Evolutionary conservation across 805 yeast species (phyloP).

Genomic region (Yarrowia sp.): DNA sequence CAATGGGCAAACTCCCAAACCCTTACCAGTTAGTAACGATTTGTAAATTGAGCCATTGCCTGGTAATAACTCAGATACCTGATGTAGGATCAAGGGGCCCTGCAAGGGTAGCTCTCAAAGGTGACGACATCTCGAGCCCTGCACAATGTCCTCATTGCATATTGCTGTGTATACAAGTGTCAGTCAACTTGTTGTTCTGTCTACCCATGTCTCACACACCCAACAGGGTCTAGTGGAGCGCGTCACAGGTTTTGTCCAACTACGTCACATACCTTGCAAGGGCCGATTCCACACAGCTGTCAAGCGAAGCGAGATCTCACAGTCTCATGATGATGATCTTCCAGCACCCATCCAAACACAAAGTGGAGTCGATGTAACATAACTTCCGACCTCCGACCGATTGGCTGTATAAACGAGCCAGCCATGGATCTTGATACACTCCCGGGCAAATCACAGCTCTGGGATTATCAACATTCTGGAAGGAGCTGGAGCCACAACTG

Average conservation of each 20-base stretch:
- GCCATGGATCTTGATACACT: no score
- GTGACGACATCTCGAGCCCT: slow-evolving; percentile 6
- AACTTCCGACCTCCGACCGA: slow-evolving; percentile 3
- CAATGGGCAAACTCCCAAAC: neutral
- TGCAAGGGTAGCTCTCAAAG: slow-evolving; percentile 16
- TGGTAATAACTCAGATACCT: neutral
- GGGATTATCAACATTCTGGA: neutral
- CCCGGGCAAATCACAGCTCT: slow-evolving; percentile 1
- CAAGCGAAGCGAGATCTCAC: slow-evolving; percentile 17
- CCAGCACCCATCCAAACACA: neutral
- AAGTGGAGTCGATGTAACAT: neutral
- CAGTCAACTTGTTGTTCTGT: neutral
- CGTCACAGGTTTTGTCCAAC: neutral
- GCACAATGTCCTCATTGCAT: slow-evolving; percentile 14
- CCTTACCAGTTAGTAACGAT: neutral
- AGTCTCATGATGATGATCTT: neutral
- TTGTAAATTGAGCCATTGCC: neutral
- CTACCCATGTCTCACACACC: slow-evolving; percentile 7
- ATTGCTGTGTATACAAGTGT: slow-evolving; percentile 17
- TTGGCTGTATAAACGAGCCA: neutral
- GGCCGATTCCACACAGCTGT: slow-evolving; percentile 29
- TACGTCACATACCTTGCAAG: neutral
- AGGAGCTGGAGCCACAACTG: neutral
- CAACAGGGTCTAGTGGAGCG: slow-evolving; percentile 17
- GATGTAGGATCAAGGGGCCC: neutral